Percentiles rank a stretch among this genome's conserved stretches.
These are phyloP conservation scores for Hypoxylon sp. DNA, from an alignment of 2,329 filamentous ascomycete species.

Conservation along the genomic window DNA sequence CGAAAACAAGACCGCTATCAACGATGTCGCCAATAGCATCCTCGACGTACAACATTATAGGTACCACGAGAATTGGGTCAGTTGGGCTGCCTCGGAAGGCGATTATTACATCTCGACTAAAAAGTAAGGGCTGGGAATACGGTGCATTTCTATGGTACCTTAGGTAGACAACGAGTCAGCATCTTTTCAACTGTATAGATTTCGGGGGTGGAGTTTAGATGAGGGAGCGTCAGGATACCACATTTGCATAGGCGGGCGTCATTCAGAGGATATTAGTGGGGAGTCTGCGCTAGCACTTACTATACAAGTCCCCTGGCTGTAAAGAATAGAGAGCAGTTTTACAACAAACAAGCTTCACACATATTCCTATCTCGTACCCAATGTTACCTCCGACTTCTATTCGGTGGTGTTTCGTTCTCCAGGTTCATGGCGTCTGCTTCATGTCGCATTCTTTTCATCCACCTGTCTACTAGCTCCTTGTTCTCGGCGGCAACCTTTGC, in stretches of 20 bases:
- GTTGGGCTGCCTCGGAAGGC: constrained; percentile 88
- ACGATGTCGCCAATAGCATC: constrained; percentile 81
- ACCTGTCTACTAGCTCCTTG: constrained; percentile 86
- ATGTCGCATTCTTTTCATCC: constrained; percentile 88
- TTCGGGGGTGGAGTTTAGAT: constrained; percentile 21
- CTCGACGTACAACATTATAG: constrained; percentile 76
- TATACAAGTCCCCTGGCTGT: constrained; percentile 38
- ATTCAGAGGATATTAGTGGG: constrained; percentile 39
- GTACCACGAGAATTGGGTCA: constrained; percentile 80
- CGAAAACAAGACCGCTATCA: constrained; percentile 79
- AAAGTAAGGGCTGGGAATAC: constrained; percentile 59
- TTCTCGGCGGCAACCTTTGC: constrained; percentile 84
- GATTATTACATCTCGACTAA: constrained; percentile 90
- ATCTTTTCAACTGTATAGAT: constrained; percentile 27
- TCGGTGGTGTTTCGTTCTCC: constrained; percentile 61
- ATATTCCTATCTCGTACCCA: background rate
- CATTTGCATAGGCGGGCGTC: constrained; percentile 37
- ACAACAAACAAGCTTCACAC: background rate
- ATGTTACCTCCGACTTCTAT: constrained; percentile 45
- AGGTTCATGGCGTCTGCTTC: constrained; percentile 91
- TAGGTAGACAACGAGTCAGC: constrained; percentile 31
- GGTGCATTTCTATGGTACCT: constrained; percentile 6
- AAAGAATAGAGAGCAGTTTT: background rate
- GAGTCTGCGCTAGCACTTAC: constrained; percentile 42
- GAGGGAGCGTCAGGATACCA: constrained; percentile 39